Evolutionary conservation across 1,284 basidiomycete species (phyloP), one percentile per base, ranked within the genome.

Genomic region (Lignosus rhinocerotis): DNA sequence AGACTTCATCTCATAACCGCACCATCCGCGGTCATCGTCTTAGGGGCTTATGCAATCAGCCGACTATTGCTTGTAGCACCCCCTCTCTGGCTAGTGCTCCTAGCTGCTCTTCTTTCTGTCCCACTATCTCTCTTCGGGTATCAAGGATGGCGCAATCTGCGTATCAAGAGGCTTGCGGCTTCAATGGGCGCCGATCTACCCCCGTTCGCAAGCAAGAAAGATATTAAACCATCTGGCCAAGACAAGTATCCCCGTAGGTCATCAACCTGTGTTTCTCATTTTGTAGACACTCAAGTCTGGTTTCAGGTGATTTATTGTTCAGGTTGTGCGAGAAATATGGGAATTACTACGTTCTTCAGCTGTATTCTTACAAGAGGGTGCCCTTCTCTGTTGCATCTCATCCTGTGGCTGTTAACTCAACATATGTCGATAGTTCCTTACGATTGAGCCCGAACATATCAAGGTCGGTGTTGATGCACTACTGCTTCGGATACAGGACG

Each of bases 371-470:
- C 48, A 53, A 66, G 31, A 60, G 63, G 53, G 69, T 70, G n/a
- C 11, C 58, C 44, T n/a, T 25, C 33, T 8, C 19, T 14, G 12
- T 32, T 45, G 21, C n/a, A 11, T 2, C 41, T 36, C 6, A 34
- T 4, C 14, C n/a, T 11, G 2, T 55, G 41, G 25, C 7, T 10
- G 5, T 17, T 7, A 39, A 7, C 42, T 47, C 11, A 32, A 2
- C 19, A n/a, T 9, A 0, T 36, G n/a, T 21, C 12, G 6, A 0
- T 43, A 72, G 71, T 55, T 73, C 45, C 61, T 71, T 36, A 74
- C 72, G 0, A 46, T 53, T 0, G 72, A 73, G 39, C 72, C 72
- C 1, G 69, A 72, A 10, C 62, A 70, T 46, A 66, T 72, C 57
- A 73, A 73, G 61, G 69, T 67, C 21, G 25, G 45, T 43, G 25